Percentiles rank a stretch among this genome's conserved stretches.
Conservation (phyloP, 768 basidiomycete species). For the Imleria badia region DNA sequence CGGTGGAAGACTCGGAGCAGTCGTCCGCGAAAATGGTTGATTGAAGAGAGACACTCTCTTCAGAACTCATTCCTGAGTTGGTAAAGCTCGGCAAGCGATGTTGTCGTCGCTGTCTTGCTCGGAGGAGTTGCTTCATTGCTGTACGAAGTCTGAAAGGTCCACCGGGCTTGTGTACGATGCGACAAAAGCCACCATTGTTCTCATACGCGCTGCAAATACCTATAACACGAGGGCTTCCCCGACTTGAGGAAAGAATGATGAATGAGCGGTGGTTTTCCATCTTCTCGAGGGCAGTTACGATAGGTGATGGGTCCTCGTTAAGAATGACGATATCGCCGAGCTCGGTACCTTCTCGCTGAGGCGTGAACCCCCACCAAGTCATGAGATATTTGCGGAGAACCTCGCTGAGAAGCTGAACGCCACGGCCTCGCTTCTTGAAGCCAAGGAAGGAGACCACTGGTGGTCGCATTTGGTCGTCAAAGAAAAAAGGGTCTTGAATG, state of each 20-base stretch:
- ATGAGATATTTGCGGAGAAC: slow-evolving; percentile 66
- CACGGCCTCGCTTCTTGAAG: slow-evolving; percentile 64
- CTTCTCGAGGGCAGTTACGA: slow-evolving; percentile 56
- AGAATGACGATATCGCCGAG: slow-evolving; percentile 73
- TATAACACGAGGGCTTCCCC: slow-evolving; percentile 65
- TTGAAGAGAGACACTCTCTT: slow-evolving; percentile 28
- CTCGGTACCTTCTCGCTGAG: slow-evolving; percentile 39
- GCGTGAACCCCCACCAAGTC: slow-evolving; percentile 74
- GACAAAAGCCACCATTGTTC: slow-evolving; percentile 81
- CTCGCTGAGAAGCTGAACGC: slow-evolving; percentile 63
- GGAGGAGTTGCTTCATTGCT: slow-evolving; percentile 52
- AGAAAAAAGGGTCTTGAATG: slow-evolving; percentile 47
- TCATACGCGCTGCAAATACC: slow-evolving; percentile 69
- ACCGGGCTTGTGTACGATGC: slow-evolving; percentile 86
- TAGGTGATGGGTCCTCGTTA: slow-evolving; percentile 69
- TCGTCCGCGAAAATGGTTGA: slow-evolving; percentile 31
- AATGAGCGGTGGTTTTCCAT: slow-evolving; percentile 64
- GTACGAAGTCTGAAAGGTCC: slow-evolving; percentile 74
- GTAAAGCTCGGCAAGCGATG: slow-evolving; percentile 22
- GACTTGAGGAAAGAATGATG: slow-evolving; percentile 70
- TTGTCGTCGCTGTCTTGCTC: slow-evolving; percentile 32
- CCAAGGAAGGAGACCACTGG: slow-evolving; percentile 68
- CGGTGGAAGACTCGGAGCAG: slow-evolving; percentile 7
- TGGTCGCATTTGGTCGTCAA: slow-evolving; percentile 39
- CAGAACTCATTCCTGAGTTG: slow-evolving; percentile 18